Evolutionary conservation across 202 grass and related monocot species (phyloP).

Genomic region (Carex sylvatica): DNA sequence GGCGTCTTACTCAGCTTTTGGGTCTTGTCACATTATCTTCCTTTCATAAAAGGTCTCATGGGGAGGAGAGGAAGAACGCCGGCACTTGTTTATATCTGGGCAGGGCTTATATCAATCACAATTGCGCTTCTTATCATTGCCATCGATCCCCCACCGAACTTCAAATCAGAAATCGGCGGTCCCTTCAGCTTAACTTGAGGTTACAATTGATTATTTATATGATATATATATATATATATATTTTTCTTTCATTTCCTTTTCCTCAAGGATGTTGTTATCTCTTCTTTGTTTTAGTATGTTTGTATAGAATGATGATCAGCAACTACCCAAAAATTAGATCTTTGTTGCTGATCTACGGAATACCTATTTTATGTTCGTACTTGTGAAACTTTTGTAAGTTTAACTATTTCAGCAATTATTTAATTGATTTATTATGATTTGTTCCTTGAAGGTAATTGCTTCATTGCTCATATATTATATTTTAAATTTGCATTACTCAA

Average conservation of each 20-base stretch:
- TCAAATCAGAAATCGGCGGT: slow-evolving; percentile 14
- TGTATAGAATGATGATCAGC: slow-evolving; percentile 8
- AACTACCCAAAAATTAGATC: neutral
- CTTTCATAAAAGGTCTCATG: slow-evolving; percentile 71
- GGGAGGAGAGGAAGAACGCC: slow-evolving; percentile 56
- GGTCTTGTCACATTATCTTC: slow-evolving; percentile 74
- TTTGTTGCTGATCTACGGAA: neutral
- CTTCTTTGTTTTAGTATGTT: neutral
- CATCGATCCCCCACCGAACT: slow-evolving; percentile 14
- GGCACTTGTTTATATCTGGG: slow-evolving; percentile 45
- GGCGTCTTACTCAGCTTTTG: slow-evolving; percentile 74
- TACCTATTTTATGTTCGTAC: neutral
- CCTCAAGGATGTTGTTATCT: neutral
- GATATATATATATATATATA: neutral
- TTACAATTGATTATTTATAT: neutral
- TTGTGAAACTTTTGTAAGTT: neutral
- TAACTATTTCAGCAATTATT: neutral
- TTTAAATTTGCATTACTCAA: neutral
- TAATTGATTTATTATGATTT: slow-evolving; percentile 5
- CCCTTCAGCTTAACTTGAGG: slow-evolving; percentile 26
- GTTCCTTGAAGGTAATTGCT: neutral
- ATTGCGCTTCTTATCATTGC: slow-evolving; percentile 40
- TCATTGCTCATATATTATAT: neutral
- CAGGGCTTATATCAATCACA: slow-evolving; percentile 36
- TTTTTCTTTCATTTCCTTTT: neutral